Percentiles rank a stretch among this genome's conserved stretches.
phyloP scores from a whole-genome alignment of 208 protist genomes.

The Acanthamoeba healyi region DNA sequence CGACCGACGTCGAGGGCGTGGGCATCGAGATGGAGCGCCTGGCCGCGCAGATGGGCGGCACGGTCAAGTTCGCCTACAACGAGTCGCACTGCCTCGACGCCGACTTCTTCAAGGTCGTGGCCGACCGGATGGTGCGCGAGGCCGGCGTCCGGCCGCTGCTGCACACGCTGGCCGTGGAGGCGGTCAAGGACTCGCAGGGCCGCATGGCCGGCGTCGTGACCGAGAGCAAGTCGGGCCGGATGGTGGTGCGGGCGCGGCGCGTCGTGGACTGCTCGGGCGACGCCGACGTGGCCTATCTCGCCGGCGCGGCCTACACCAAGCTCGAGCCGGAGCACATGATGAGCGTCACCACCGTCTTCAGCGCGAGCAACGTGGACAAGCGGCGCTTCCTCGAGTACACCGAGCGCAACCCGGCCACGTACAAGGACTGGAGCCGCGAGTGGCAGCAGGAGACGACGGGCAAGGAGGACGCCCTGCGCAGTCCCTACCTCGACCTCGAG shows the following conservation, averaged over 20 bases:
- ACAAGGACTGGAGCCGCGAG: slow-evolving; percentile 49
- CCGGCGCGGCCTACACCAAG: slow-evolving; percentile 37
- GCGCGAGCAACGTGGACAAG: slow-evolving; percentile 47
- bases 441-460: slow-evolving; percentile 50
- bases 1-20: slow-evolving; percentile 60
- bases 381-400: slow-evolving; percentile 48
- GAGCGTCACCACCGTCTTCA: slow-evolving; percentile 57
- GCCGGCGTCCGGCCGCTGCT: slow-evolving; percentile 30
- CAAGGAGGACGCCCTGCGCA: slow-evolving; percentile 40
- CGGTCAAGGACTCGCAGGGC: slow-evolving; percentile 12
- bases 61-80: slow-evolving; percentile 64
- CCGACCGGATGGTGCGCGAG: slow-evolving; percentile 34
- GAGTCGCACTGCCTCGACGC: slow-evolving; percentile 40
- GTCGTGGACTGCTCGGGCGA: slow-evolving; percentile 53
- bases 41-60: slow-evolving; percentile 52
- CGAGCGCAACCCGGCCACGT: slow-evolving; percentile 36
- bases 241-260: slow-evolving; percentile 22
- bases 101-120: slow-evolving; percentile 61
- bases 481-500: slow-evolving; percentile 54
- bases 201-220: slow-evolving; percentile 26
- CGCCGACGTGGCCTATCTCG: slow-evolving; percentile 7
- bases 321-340: slow-evolving; percentile 60
- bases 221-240: slow-evolving; percentile 42
- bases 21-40: slow-evolving; percentile 65
- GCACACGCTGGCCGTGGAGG: slow-evolving; percentile 35